Evolutionary conservation across 176 grass and related monocot genomes (phyloP), one percentile per base, ranked within the genome.

Genomic region (Guadua angustifolia): DNA sequence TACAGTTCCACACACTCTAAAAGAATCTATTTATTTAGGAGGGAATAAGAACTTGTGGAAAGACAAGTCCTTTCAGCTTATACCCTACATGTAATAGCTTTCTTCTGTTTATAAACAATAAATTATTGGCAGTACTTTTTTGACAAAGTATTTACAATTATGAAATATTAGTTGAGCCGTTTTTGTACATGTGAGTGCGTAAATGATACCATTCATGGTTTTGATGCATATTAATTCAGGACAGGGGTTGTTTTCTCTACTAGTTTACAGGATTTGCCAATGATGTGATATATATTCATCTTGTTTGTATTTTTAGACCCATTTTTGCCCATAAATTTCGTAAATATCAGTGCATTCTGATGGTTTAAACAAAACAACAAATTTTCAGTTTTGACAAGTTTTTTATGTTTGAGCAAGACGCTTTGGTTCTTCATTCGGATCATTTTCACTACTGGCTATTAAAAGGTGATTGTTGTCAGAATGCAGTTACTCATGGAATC

Each of bases 401-500:
- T 61, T n/a, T 62, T 13, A n/a, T 85, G 63, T 81, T 74, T 81
- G 47, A 66, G 36, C 45, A 74, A 61, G 18, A 21, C 5, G 1
- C 24, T 13, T 74, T 29, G 8, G 47, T 16, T 39, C 38, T 77
- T 55, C 26, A 58, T 61, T 84, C 52, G 56, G 9, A 73, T 39
- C 77, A 39, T 45, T 79, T 35, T 64, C 53, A n/a, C 78, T 87
- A 59, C 14, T 62, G 15, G 14, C 10, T 60, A 75, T 61, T 89
- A 74, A 86, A 58, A 58, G 47, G 13, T 60, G 22, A 32, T 76
- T 79, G 50, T 69, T 89, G 68, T 56, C 91, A 98, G 95, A 84
- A 94, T 92, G 90, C 92, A 86, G 79, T 92, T 86, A 86, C 92
- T 80, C 77, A 57, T 86, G 92, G 95, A 72, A 88, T 98, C 85